Conservation (phyloP, 345 rosid species). For the Citrus inodora region DNA sequence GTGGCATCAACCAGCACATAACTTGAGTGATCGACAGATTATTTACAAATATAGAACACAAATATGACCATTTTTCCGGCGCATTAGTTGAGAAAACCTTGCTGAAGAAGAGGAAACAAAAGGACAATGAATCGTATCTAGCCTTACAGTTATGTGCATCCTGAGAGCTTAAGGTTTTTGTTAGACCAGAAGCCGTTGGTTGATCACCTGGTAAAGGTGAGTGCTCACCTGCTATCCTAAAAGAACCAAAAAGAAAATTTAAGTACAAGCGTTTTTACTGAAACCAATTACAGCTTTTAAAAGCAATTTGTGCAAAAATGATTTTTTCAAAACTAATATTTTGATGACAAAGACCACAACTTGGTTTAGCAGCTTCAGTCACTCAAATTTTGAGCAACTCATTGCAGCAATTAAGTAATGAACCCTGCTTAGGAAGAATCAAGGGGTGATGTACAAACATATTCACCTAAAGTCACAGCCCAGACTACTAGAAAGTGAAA, state of each 20-base stretch:
- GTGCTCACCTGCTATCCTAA: constrained; percentile 35
- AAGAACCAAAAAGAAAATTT: constrained; percentile 11
- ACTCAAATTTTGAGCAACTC: not conserved
- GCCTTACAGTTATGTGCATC: constrained; percentile 29
- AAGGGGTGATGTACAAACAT: not conserved
- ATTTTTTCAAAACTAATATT: not conserved
- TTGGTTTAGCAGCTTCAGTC: not conserved
- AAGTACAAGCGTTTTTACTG: not conserved
- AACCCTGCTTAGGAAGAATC: not conserved
- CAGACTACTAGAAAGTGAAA: not conserved
- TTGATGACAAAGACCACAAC: not conserved
- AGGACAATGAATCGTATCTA: constrained; percentile 3
- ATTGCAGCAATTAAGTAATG: not conserved
- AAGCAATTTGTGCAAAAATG: not conserved
- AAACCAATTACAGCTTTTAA: not conserved
- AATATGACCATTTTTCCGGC: not conserved
- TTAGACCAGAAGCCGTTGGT: constrained; percentile 26
- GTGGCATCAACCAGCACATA: not conserved
- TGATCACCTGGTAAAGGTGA: constrained; percentile 21
- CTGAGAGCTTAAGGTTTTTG: constrained; percentile 21
- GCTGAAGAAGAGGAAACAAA: constrained; percentile 3
- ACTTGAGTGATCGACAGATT: not conserved
- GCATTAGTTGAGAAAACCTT: not conserved
- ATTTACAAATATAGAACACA: not conserved
- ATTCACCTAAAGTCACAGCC: not conserved